Percentiles rank a stretch among this genome's conserved stretches.
phyloP scores from a whole-genome alignment of 1,284 basidiomycete species.

The Marasmius tenuissimus region DNA sequence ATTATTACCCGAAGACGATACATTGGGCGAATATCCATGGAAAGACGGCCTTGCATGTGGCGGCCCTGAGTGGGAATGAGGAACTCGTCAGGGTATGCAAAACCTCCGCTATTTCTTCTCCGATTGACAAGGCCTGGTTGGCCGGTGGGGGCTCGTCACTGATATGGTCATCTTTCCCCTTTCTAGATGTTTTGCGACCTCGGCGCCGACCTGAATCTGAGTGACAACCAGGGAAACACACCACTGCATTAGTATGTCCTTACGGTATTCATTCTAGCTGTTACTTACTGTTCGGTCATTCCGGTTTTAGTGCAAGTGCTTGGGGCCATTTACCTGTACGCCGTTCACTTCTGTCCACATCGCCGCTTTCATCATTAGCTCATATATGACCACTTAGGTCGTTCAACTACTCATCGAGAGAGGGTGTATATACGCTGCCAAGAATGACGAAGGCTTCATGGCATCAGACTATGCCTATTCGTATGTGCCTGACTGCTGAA shows the following conservation, averaged over 20 bases:
- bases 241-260: conserved; percentile 85
- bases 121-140: not conserved
- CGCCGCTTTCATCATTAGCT: conserved; percentile 9
- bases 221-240: conserved; percentile 90
- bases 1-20: conserved; percentile 79
- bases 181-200: conserved; percentile 82
- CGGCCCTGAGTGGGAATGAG: conserved; percentile 86
- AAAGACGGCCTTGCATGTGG: conserved; percentile 88
- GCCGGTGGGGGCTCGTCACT: conserved; percentile 16
- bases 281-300: conserved; percentile 5
- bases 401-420: conserved; percentile 87
- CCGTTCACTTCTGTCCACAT: conserved; percentile 18
- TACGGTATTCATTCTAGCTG: not conserved
- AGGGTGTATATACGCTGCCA: conserved; percentile 78
- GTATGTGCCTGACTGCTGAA: conserved; percentile 41
- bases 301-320: conserved; percentile 66
- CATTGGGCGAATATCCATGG: conserved; percentile 91
- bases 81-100: conserved; percentile 77
- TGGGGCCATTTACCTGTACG: conserved; percentile 81
- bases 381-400: conserved; percentile 43
- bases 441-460: conserved; percentile 90
- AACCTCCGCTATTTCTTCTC: conserved; percentile 6
- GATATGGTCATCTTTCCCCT: conserved; percentile 11
- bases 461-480: conserved; percentile 93
- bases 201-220: conserved; percentile 84